Base-by-base conservation (phyloP, 495 filamentous ascomycete species). In the Annulohypoxylon stygium region DNA sequence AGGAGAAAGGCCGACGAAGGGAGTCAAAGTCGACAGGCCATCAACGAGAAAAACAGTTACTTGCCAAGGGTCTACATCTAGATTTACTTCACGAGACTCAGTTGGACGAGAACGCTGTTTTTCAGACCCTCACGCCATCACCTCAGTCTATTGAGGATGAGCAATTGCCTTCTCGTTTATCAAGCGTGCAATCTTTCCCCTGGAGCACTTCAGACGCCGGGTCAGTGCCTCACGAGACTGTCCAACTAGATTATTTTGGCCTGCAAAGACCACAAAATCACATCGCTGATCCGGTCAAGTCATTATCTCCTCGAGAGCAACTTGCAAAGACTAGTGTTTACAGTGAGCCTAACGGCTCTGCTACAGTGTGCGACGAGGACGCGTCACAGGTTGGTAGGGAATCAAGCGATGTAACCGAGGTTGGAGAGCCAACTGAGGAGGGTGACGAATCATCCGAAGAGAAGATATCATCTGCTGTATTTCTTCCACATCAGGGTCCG, bases 401-500 rank as follows among this genome's bases (percentile, higher is more conserved):
- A 25, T 78, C 74, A 20, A 79, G 78, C 66, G 79, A 76, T 64
- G 75, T 74, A 58, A 74, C 71, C 48, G 77, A 76, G 60, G 69
- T 65, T 67, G 71, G 77, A 58, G 85, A 85, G 78, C 83, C 80
- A 65, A 81, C 80, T 60, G 86, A 87, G 75, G 92, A 92, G 61
- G 92, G 92, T 37, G 93, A 97, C 26, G 93, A 96, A 61, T 94
- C 93, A 47, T 92, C 93, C 23, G 89, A 94, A 78, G 96, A 98
- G 76, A 93, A 97, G 79, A 98, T 99, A 54, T 95, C 93, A 8
- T 98, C 95, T 45, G 95, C 95, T 10, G 85, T 97, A 60, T 99
- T 98, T 80, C 88, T 96, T 71, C 96, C 96, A 18, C 96, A 98
- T 83, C 90, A 92, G 81, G 86, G 87, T 61, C 87, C 87, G 75